These are phyloP conservation scores for Collybia sordida DNA, from an alignment of 768 basidiomycete species.

Conservation along the genomic window DNA sequence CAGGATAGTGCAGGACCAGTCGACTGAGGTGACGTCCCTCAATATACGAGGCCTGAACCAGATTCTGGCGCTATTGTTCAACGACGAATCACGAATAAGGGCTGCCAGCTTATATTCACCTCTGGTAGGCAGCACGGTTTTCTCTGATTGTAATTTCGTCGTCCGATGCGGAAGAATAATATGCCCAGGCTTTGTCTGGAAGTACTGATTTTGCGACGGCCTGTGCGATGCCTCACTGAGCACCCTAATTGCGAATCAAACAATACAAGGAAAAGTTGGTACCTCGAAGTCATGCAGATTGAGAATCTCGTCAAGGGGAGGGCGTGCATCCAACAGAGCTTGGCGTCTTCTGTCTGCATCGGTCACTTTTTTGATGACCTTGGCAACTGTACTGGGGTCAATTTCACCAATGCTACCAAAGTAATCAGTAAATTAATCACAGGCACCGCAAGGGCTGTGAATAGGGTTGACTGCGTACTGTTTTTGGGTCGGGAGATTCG, in stretches of 20 bases:
- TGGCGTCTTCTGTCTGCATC: slow-evolving; percentile 69
- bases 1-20: slow-evolving; percentile 79
- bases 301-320: slow-evolving; percentile 76
- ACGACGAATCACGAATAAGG: not conserved
- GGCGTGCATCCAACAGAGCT: slow-evolving; percentile 57
- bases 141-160: slow-evolving; percentile 89
- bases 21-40: slow-evolving; percentile 77
- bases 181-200: slow-evolving; percentile 89
- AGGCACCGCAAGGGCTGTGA: too few relatives aligned
- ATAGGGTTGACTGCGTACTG: slow-evolving; percentile 44
- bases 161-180: slow-evolving; percentile 91
- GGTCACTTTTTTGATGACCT: slow-evolving; percentile 61
- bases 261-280: slow-evolving; percentile 6
- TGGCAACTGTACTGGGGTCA: slow-evolving; percentile 64
- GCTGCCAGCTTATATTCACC: slow-evolving; percentile 38
- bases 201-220: slow-evolving; percentile 80
- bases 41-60: slow-evolving; percentile 93
- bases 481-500: slow-evolving; percentile 77
- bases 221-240: slow-evolving; percentile 32
- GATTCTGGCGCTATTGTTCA: slow-evolving; percentile 36
- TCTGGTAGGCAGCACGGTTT: slow-evolving; percentile 87
- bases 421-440: slow-evolving; percentile 5
- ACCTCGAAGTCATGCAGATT: slow-evolving; percentile 95
- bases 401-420: slow-evolving; percentile 60
- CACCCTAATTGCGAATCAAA: not conserved